Base-by-base conservation (phyloP, 2,329 filamentous ascomycete genomes). In the Scleromitrula shiraiana region DNA sequence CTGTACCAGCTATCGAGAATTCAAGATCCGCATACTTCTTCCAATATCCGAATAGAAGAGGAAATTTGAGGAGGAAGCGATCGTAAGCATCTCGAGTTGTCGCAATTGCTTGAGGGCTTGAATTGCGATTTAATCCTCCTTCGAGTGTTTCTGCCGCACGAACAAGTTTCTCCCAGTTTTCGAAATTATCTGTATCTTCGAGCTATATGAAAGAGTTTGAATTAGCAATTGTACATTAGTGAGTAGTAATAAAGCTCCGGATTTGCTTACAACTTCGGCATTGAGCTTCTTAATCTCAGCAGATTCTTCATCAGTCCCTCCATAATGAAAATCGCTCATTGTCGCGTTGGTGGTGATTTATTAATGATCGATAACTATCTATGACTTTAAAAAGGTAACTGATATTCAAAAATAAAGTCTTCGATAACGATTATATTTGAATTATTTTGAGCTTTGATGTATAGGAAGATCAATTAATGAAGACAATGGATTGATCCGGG, bases 1-100 rank as follows among this genome's bases (percentile, higher is more conserved):
- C 93, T 5, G 93, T 94, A 15, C 93, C 93, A 4, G 89, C 89
- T 56, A 98, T 95, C 42, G 89, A 89, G 70, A 98, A 98, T 64
- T 98, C 93, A 55, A 95, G 76, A 62, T 97, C 91, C 62, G 93
- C 93, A 75, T 97, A 98, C 67, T 96, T 97, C 73, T 97, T 97
- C 93, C 93, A 98, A 72, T 97, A 98, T 44, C 91, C 93, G 62
- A 97, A 98, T 32, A 97, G 80, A 9, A 97, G 77, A 2, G 93
- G 93, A 56, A 96, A 98, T 64, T 95, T 96, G 52, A 87, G 80
- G 19, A 98, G 83, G 64, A 98, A 94, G 40, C 85, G 81, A 66
- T 98, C 90, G 71, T 95, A 97, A 53, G 87, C 80, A 66, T 87
- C 82, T 67, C 93, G 85, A 48, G 89, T 84, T 9, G 88, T 83